Evolutionary conservation across 176 grass and related monocot species (phyloP), one percentile per base, ranked within the genome.

Genomic region (Hordeum vulgare): DNA sequence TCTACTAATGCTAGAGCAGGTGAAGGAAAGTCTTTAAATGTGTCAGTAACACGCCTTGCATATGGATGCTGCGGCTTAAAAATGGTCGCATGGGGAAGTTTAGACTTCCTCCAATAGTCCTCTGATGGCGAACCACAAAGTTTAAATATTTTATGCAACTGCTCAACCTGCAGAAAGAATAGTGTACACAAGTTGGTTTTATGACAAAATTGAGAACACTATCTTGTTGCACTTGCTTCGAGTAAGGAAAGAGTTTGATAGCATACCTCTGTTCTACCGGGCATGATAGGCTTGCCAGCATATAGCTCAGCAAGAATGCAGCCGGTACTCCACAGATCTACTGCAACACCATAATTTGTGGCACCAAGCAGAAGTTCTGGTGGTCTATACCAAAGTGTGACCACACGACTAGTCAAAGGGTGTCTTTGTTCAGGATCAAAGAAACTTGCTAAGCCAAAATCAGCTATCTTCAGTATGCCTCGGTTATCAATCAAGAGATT

Each of bases 71-170:
- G 93, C 5, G 97, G 97, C 88, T 96, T 99, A 82, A 99, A 99
- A 79, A 96, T 99, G 29, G 97, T 99, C 7, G 97, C 97, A 92
- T 99, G 97, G 9, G 97, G 97, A 83, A 99, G 85, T 80, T 88
- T 96, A 83, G 93, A 96, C 85, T 96, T 99, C 61, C 70, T 96
- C 97, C 97, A 99, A 71, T 96, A 99, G 57, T 99, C 93, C 61
- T 96, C 97, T 18, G 91, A 92, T 4, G 97, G 97, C 26, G 97
- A 99, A 85, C 97, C 97, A 74, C 93, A 96, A 23, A 99, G 93
- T 85, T 99, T 99, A 83, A 99, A 99, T 92, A 99, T 99, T 88
- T 99, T 99, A 79, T 99, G 97, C 51, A 99, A 84, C 63, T 99
- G 97, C 79, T 99, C 97, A 77, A 99, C 97, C 97, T 99, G 77